These are phyloP conservation scores for Tetradesmus obliquus DNA, from an alignment of 139 green algal species.

Conservation along the genomic window DNA sequence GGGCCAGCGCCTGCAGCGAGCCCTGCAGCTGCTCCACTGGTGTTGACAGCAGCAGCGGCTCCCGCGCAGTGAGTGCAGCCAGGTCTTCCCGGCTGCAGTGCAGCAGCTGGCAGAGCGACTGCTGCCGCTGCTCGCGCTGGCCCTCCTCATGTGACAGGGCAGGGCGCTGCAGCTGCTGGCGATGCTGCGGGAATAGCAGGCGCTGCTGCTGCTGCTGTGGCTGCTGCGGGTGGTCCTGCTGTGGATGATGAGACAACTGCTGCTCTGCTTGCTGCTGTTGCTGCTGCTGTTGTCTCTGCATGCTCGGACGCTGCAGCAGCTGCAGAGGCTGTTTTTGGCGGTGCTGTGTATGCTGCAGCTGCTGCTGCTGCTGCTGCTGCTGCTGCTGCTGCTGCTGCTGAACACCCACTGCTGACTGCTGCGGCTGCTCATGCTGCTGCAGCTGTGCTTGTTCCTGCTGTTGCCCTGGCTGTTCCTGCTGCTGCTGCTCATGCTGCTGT, in stretches of 20 bases:
- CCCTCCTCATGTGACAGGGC: background rate
- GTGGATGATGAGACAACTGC: background rate
- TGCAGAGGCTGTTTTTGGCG: background rate
- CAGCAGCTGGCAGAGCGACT: conserved; percentile 20
- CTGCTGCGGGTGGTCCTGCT: background rate
- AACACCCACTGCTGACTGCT: background rate
- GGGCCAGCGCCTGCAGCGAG: background rate
- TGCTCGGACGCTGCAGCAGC: background rate
- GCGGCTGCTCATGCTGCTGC: background rate
- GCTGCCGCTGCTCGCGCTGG: conserved; percentile 29
- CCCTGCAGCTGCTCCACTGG: background rate
- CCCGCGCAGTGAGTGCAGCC: background rate
- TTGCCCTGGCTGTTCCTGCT: background rate
- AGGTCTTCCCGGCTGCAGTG: conserved; percentile 3
- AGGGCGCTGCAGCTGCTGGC: conserved; percentile 7
- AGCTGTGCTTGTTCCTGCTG: background rate
- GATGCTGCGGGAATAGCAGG: background rate
- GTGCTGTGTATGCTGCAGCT: background rate
- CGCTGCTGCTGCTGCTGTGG: conserved; percentile 9
- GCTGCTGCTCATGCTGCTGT: background rate
- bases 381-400: conserved; percentile 23
- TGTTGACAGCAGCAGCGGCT: conserved; percentile 6
- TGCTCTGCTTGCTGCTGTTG: background rate
- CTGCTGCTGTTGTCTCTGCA: background rate
- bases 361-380: background rate